Evolutionary conservation across 768 basidiomycete species (phyloP).

Genomic region (Polyporus arcularius): DNA sequence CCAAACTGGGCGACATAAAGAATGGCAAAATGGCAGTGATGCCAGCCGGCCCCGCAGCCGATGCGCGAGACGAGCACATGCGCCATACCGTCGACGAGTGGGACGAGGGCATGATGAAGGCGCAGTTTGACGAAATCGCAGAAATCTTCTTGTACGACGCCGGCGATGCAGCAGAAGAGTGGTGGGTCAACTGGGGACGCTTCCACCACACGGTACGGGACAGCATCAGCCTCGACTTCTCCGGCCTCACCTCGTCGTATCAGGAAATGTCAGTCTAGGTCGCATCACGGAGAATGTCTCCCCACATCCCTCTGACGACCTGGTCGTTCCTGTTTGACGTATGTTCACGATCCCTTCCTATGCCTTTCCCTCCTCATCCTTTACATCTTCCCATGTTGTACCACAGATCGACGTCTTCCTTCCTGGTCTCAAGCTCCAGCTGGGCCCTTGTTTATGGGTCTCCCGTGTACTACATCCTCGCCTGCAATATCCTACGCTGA

Average conservation of each 20-base stretch:
- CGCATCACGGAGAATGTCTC: too few relatives aligned
- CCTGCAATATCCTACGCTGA: too few relatives aligned
- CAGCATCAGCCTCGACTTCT: background rate
- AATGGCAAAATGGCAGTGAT: slow-evolving; percentile 46
- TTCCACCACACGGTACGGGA: slow-evolving; percentile 39
- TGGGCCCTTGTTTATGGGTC: too few relatives aligned
- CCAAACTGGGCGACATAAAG: slow-evolving; percentile 45
- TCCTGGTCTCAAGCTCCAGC: too few relatives aligned
- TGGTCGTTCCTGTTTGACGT: too few relatives aligned
- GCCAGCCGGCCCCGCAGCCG: slow-evolving; percentile 44
- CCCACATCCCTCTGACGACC: too few relatives aligned
- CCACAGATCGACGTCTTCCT: too few relatives aligned
- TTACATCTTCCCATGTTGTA: too few relatives aligned
- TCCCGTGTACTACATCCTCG: too few relatives aligned
- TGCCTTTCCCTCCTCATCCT: too few relatives aligned
- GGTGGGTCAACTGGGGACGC: slow-evolving; percentile 62
- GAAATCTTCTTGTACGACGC: slow-evolving; percentile 53
- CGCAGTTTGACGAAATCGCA: slow-evolving; percentile 55
- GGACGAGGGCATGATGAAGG: slow-evolving; percentile 46
- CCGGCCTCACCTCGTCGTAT: background rate
- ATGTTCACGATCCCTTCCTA: too few relatives aligned
- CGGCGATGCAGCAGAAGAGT: slow-evolving; percentile 59
- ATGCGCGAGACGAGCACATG: slow-evolving; percentile 43
- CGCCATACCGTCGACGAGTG: slow-evolving; percentile 42
- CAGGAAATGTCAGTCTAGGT: background rate